Evolutionary conservation across 441 rosid species (phyloP), one percentile per base, ranked within the genome.

Genomic region (Daphne laureola): DNA sequence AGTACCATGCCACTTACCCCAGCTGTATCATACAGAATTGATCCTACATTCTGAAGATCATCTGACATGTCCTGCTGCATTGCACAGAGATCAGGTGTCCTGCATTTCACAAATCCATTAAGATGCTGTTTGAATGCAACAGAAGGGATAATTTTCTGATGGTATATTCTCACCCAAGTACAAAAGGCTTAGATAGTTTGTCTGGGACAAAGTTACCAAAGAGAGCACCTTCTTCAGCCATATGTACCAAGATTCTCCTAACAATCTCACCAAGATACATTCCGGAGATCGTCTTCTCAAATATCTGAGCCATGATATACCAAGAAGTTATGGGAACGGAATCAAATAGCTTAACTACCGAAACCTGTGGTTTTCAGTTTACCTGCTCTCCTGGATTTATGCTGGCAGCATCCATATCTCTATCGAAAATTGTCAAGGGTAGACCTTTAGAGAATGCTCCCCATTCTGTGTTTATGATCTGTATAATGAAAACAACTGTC

Each of bases 241-340:
- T 82, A 49, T 73, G 64, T 21, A 76, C 65, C 21, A 86, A 72
- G 43, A 69, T 86, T 63, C 86, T 61, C 12, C 91, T 73, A 8
- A 75, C 93, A 65, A 88, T 86, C 76, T 91, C 96, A 57, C 95
- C 96, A 8, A 82, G 81, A 70, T 86, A 88, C 96, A 91, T 91
- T 60, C 96, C 98, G 43, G 96, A 81, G 67, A 88, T 86, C 54
- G 86, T 91, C 81, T 86, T 91, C 83, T 91, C 98, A 55, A 73
- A 81, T 71, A 83, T 82, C 98, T 91, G 61, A 27, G 52, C 55
- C 58, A 53, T 68, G 52, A 73, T 12, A 66, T 35, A 52, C 47
- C 58, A 35, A 42, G 49, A 31, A 49, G 4, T 27, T 27, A 14
- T 8, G 43, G 14, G 35, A 46, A 17, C 16, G 4, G 35, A n/a